These are phyloP conservation scores for Cyphellophora attinorum DNA, from an alignment of 2,329 filamentous ascomycete species.

Conservation along the genomic window DNA sequence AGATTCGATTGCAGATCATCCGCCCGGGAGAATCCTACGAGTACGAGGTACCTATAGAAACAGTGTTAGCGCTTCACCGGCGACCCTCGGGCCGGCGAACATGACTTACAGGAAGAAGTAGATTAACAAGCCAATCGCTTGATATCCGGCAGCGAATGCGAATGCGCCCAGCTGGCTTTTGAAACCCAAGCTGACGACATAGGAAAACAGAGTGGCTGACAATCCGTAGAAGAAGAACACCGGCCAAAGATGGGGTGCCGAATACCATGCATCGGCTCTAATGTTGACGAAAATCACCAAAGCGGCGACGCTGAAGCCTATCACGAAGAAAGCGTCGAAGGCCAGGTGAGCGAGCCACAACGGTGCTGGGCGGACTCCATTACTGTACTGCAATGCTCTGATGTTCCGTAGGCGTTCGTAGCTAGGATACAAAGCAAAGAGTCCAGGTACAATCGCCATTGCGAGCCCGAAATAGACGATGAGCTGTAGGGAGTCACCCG, in stretches of 20 bases:
- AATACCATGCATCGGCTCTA: conserved; percentile 3
- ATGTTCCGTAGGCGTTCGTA: conserved; percentile 7
- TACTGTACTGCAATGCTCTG: conserved; percentile 13
- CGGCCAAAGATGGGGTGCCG: conserved; percentile 6
- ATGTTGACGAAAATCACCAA: conserved; percentile 3
- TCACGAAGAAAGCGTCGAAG: conserved; percentile 11
- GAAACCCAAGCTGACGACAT: conserved; percentile 12
- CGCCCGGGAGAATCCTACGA: conserved; percentile 3
- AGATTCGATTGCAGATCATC: conserved; percentile 6
- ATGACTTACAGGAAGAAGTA: conserved; percentile 11
- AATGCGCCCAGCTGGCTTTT: conserved; percentile 11
- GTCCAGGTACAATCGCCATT: conserved; percentile 68
- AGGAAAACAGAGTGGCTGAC: conserved; percentile 8
- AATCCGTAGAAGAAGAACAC: conserved; percentile 13
- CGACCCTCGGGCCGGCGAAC: not conserved
- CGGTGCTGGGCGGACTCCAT: conserved; percentile 9
- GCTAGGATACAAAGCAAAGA: conserved; percentile 55
- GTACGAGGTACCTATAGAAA: not conserved
- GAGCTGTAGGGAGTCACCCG: conserved; percentile 67
- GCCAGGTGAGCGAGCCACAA: conserved; percentile 12
- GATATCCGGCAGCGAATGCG: conserved; percentile 11
- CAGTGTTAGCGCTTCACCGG: not conserved
- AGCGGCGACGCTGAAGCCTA: conserved; percentile 7
- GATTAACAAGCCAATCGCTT: conserved; percentile 8
- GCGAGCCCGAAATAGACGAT: conserved; percentile 72